Base-by-base conservation (phyloP, 2,329 filamentous ascomycete species). In the Bipolaris cookei region DNA sequence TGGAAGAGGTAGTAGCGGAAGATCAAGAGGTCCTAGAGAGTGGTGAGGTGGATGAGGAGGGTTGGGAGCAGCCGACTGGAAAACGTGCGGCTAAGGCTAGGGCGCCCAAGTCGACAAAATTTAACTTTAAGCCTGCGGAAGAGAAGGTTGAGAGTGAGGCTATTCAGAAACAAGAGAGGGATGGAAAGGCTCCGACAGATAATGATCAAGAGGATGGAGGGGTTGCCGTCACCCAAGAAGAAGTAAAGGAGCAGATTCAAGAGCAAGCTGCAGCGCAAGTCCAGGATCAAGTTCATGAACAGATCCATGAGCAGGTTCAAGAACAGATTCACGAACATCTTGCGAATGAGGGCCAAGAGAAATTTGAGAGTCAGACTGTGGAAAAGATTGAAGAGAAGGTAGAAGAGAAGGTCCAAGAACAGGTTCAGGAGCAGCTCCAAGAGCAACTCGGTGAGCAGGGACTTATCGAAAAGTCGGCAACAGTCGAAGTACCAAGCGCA, bases 321-420 rank as follows among this genome's bases (percentile, higher is more conserved):
- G 53, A 56, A 28, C 58, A 56, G 49, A 37, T 53, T 48, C 53
- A 59, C 28, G 59, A 61, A 64, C 54, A 57, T 8, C 43, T 57
- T 38, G 50, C 47, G 13, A 37, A 34, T 4, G 39, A 57, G 44
- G 44, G 21, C 28, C 18, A 39, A 4, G 54, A 53, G 20, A 18
- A 49, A 13, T 38, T 49, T 10, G 38, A 49, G 30, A 44, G 32
- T 8, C 54, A 57, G 13, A 23, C 20, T 23, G 38, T 41, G n/a
- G 50, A 49, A 25, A 39, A 57, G 41, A 39, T 48, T 13, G 44
- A 56, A 28, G 54, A 54, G 41, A 37, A 53, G 20, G 53, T 41
- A 6, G 65, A 44, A 58, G 61, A 23, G 56, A 48, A 56, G 48
- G 48, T 52, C 16, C 44, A 57, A 8, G 44, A 54, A 16, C 54